A percentile compares a stretch with the other conserved stretches of the same genome.
phyloP scores from a whole-genome alignment of 768 basidiomycete species.

The Mycena kentingensis region DNA sequence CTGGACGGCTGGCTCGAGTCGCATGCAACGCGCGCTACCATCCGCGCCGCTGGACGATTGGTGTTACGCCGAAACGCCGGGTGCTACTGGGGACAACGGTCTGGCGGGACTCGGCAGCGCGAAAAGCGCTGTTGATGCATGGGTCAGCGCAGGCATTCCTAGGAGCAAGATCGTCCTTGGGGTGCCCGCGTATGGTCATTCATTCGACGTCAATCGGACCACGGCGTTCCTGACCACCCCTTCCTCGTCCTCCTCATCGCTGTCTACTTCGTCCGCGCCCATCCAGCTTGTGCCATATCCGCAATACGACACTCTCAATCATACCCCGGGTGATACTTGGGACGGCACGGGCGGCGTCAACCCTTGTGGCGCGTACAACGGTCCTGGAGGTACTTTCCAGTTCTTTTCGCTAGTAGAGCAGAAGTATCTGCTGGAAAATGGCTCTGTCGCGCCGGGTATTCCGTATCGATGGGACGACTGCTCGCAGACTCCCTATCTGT shows the following conservation, averaged over 20 bases:
- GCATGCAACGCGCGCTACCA: constrained; percentile 39
- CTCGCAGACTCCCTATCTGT: constrained; percentile 62
- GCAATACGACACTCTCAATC: constrained; percentile 49
- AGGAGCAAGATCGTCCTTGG: constrained; percentile 70
- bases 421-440: constrained; percentile 55
- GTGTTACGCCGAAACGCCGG: constrained; percentile 41
- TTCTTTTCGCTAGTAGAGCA: constrained; percentile 65
- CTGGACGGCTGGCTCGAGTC: constrained; percentile 52
- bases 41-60: constrained; percentile 87
- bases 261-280: constrained; percentile 18
- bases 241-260: neutral
- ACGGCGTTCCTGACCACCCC: constrained; percentile 48
- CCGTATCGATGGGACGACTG: constrained; percentile 61
- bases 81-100: constrained; percentile 52
- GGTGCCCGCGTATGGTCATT: constrained; percentile 82
- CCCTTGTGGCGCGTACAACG: constrained; percentile 54
- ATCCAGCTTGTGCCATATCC: constrained; percentile 49
- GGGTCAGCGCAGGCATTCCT: constrained; percentile 80
- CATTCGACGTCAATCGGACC: constrained; percentile 55
- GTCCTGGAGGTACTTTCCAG: constrained; percentile 56
- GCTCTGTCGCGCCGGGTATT: constrained; percentile 51
- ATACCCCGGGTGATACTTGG: constrained; percentile 67
- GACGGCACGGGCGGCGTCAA: constrained; percentile 53
- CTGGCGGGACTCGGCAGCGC: constrained; percentile 63
- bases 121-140: constrained; percentile 65